A percentile compares a stretch with the other conserved stretches of the same genome.
phyloP scores from a whole-genome alignment of 768 basidiomycete species.

The Collybia nuda region DNA sequence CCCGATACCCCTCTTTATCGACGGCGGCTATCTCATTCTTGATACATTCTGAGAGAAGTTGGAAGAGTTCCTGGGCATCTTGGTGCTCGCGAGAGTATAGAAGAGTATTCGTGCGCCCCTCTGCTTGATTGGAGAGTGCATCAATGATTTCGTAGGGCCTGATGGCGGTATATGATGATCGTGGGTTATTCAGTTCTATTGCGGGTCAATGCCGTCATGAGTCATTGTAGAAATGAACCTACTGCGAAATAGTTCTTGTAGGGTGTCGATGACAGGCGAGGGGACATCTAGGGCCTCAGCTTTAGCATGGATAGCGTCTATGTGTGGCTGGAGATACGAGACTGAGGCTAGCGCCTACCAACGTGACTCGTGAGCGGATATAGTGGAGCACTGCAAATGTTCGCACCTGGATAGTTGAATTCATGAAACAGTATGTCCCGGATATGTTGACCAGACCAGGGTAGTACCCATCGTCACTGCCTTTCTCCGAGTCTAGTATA shows the following conservation, averaged over 20 bases:
- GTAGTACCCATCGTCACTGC: conserved; percentile 55
- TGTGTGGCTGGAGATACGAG: conserved; percentile 76
- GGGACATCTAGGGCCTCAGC: conserved; percentile 82
- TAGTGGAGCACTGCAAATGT: conserved; percentile 13
- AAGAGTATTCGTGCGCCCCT: conserved; percentile 57
- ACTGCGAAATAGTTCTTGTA: conserved; percentile 73
- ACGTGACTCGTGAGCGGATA: conserved; percentile 1
- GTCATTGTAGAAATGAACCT: conserved; percentile 19
- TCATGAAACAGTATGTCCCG: conserved; percentile 97
- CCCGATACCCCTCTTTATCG: conserved; percentile 65
- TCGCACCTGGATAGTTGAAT: conserved; percentile 85
- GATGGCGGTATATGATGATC: conserved; percentile 54
- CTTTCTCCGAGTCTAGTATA: conserved; percentile 16
- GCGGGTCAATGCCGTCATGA: background rate
- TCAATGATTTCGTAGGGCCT: conserved; percentile 74
- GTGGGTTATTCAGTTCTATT: conserved; percentile 66
- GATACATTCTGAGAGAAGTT: conserved; percentile 86
- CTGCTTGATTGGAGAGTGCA: conserved; percentile 57
- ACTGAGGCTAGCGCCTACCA: conserved; percentile 85
- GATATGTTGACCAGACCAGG: conserved; percentile 95
- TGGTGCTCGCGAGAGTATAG: conserved; percentile 93
- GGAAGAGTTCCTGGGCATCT: conserved; percentile 98
- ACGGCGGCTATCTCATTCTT: conserved; percentile 81
- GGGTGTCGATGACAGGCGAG: conserved; percentile 82
- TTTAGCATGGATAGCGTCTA: conserved; percentile 70